phyloP scores from a whole-genome alignment of 148 eudicot species.

The Vaccinium darrowii region DNA sequence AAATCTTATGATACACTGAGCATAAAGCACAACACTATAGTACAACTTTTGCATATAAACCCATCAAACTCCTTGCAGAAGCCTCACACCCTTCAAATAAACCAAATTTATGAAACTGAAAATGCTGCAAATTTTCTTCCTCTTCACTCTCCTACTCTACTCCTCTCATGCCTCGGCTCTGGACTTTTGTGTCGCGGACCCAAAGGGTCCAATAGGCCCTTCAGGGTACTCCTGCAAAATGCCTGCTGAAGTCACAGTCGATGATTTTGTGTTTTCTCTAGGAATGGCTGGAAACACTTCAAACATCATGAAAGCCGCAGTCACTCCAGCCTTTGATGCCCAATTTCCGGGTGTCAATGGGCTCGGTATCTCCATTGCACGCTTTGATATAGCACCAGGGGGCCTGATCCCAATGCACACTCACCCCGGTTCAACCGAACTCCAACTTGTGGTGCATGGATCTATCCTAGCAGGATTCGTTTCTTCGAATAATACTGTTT shows the following conservation, averaged over 20 bases:
- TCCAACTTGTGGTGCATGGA: slow-evolving; percentile 55
- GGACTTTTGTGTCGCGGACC: slow-evolving; percentile 80
- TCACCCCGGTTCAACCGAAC: slow-evolving; percentile 66
- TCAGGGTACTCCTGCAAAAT: slow-evolving; percentile 81
- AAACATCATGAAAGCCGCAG: slow-evolving; percentile 72
- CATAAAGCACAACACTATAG: background rate
- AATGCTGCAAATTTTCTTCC: slow-evolving; percentile 44
- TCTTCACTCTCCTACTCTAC: slow-evolving; percentile 39
- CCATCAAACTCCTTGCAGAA: background rate
- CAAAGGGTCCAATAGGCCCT: slow-evolving; percentile 41
- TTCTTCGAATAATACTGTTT: slow-evolving; percentile 50
- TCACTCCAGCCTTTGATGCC: slow-evolving; percentile 66
- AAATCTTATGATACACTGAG: background rate
- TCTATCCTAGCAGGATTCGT: slow-evolving; percentile 65
- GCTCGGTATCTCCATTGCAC: slow-evolving; percentile 66
- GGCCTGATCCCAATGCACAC: slow-evolving; percentile 91
- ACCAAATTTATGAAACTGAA: slow-evolving; percentile 19
- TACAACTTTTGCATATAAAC: background rate
- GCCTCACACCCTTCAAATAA: background rate
- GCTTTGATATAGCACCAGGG: slow-evolving; percentile 59
- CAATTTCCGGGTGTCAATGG: slow-evolving; percentile 82
- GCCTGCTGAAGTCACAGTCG: slow-evolving; percentile 32
- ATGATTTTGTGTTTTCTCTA: slow-evolving; percentile 57
- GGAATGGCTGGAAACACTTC: slow-evolving; percentile 53
- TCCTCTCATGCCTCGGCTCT: slow-evolving; percentile 37